Percentiles rank a stretch among this genome's conserved stretches.
These are phyloP conservation scores for Colletotrichum sp. DNA, from an alignment of 2,329 filamentous ascomycete species.

Conservation along the genomic window DNA sequence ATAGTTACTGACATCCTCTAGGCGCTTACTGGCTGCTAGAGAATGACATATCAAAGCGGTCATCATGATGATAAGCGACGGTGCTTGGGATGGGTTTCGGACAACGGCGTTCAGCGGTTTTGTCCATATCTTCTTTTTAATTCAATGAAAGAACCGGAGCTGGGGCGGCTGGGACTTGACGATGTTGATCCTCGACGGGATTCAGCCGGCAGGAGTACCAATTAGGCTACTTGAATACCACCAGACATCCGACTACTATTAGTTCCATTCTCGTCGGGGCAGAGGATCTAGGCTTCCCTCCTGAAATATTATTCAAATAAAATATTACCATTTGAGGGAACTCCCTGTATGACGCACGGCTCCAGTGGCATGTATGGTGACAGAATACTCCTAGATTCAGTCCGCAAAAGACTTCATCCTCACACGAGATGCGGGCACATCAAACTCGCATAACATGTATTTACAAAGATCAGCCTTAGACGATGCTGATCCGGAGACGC, in stretches of 20 bases:
- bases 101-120: neutral
- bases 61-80: neutral
- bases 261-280: neutral
- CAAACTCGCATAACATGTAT: neutral
- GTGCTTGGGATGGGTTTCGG: neutral
- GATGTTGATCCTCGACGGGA: neutral
- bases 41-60: neutral
- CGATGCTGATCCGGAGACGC: neutral
- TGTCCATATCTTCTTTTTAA: neutral
- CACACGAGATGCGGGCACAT: neutral
- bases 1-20: neutral
- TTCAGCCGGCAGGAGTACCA: neutral
- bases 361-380: too few relatives aligned
- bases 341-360: neutral
- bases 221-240: neutral
- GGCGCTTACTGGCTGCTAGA: constrained; percentile 10
- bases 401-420: neutral
- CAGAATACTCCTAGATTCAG: neutral
- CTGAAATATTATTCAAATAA: neutral
- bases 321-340: neutral
- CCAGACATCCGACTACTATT: neutral
- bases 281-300: neutral
- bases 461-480: neutral
- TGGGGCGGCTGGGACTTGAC: neutral
- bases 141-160: neutral